Evolutionary conservation across 192 early-diverging fungal species (phyloP).

Genomic region (Physocladia obscura): DNA sequence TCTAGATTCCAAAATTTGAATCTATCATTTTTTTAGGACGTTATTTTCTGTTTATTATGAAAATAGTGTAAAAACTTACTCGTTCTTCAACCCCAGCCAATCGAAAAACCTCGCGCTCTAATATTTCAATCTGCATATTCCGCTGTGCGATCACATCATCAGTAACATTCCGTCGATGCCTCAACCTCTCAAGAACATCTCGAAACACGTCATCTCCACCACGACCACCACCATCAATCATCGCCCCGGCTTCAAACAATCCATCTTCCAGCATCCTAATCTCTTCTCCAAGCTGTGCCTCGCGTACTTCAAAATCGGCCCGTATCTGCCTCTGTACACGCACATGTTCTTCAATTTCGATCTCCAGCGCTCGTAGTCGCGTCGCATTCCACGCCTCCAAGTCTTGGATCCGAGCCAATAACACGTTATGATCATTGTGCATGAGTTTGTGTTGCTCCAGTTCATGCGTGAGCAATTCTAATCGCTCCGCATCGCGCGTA

Average conservation of each 20-base stretch:
- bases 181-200: slow-evolving; percentile 2
- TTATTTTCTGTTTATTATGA: background rate
- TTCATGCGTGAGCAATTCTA: background rate
- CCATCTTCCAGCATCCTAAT: background rate
- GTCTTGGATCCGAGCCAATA: background rate
- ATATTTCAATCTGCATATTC: background rate
- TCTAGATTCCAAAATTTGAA: background rate
- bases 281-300: background rate
- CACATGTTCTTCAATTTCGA: no score
- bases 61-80: background rate
- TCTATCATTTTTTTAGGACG: background rate
- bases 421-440: background rate
- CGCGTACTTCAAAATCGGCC: background rate
- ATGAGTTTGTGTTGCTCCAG: background rate
- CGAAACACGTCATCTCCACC: background rate
- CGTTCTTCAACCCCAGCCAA: background rate
- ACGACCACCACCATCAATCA: background rate
- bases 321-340: background rate
- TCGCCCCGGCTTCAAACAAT: background rate
- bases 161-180: background rate
- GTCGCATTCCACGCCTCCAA: background rate
- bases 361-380: background rate
- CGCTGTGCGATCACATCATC: slow-evolving; percentile 5
- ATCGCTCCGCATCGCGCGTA: background rate
- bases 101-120: background rate